phyloP scores from a whole-genome alignment of 805 yeast species.

The Ogataea pini region DNA sequence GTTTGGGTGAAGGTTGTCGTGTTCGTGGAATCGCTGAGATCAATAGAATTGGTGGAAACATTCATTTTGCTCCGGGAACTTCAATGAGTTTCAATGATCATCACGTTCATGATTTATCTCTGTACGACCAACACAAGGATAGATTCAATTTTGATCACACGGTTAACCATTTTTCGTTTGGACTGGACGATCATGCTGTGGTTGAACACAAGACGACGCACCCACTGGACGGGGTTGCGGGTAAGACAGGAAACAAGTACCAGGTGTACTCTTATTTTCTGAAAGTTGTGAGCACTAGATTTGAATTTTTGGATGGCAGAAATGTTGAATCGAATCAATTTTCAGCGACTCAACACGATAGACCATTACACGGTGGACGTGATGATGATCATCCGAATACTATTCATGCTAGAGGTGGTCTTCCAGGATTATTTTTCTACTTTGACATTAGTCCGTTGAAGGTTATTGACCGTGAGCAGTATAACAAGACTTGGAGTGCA shows the following conservation, averaged over 20 bases:
- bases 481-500: conserved; percentile 76
- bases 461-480: conserved; percentile 79
- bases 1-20: conserved; percentile 84
- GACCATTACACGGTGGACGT: conserved; percentile 83
- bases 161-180: conserved; percentile 83
- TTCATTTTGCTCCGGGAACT: conserved; percentile 96
- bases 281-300: conserved; percentile 88
- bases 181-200: conserved; percentile 47
- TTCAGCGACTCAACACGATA: conserved; percentile 82
- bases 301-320: conserved; percentile 60
- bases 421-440: conserved; percentile 84
- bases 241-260: conserved; percentile 47
- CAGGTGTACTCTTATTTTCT: conserved; percentile 76
- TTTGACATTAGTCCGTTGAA: conserved; percentile 94
- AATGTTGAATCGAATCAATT: conserved; percentile 82
- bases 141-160: conserved; percentile 75
- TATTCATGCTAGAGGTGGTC: conserved; percentile 77
- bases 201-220: conserved; percentile 48
- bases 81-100: conserved; percentile 57
- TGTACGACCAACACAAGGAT: conserved; percentile 55
- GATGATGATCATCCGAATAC: conserved; percentile 93
- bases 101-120: conserved; percentile 84
- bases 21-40: conserved; percentile 76
- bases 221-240: conserved; percentile 63
- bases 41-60: conserved; percentile 83